A percentile compares a stretch with the other conserved stretches of the same genome.
Evolutionary conservation across 106 monocot species (phyloP).

Genomic region (Allium sativum): DNA sequence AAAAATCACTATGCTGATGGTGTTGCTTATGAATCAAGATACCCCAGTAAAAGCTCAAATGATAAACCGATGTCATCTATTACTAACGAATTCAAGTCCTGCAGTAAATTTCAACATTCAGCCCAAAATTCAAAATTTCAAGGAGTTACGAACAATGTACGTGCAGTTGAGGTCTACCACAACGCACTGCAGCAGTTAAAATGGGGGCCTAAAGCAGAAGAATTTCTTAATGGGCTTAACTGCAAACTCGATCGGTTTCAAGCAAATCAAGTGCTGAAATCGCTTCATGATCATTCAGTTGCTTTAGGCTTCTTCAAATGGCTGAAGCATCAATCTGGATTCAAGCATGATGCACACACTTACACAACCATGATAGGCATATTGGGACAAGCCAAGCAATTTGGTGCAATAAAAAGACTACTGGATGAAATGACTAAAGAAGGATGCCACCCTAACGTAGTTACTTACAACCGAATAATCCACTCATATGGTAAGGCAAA

Average conservation of each 20-base stretch:
- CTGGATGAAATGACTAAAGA: constrained; percentile 67
- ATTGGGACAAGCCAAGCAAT: constrained; percentile 81
- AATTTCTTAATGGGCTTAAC: constrained; percentile 40
- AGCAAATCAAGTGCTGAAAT: constrained; percentile 90
- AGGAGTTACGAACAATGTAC: constrained; percentile 18
- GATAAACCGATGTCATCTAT: not conserved
- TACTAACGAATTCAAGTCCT: constrained; percentile 2
- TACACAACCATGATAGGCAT: constrained; percentile 98
- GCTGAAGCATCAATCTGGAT: constrained; percentile 72
- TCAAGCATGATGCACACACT: constrained; percentile 87
- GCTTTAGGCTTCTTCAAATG: constrained; percentile 88
- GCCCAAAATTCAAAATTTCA: constrained; percentile 17
- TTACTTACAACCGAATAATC: constrained; percentile 88
- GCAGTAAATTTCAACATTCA: constrained; percentile 24
- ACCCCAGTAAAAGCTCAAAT: constrained; percentile 7
- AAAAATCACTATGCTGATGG: constrained; percentile 22
- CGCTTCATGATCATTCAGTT: constrained; percentile 58
- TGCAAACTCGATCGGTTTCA: constrained; percentile 65
- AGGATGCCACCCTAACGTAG: constrained; percentile 68
- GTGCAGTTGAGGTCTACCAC: constrained; percentile 38
- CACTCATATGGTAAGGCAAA: constrained; percentile 89
- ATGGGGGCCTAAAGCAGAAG: constrained; percentile 56
- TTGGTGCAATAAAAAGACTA: constrained; percentile 42
- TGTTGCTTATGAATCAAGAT: constrained; percentile 13
- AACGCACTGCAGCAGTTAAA: constrained; percentile 57